Evolutionary conservation across 176 grass and related monocot genomes (phyloP).

Genomic region (Oryza meridionalis): DNA sequence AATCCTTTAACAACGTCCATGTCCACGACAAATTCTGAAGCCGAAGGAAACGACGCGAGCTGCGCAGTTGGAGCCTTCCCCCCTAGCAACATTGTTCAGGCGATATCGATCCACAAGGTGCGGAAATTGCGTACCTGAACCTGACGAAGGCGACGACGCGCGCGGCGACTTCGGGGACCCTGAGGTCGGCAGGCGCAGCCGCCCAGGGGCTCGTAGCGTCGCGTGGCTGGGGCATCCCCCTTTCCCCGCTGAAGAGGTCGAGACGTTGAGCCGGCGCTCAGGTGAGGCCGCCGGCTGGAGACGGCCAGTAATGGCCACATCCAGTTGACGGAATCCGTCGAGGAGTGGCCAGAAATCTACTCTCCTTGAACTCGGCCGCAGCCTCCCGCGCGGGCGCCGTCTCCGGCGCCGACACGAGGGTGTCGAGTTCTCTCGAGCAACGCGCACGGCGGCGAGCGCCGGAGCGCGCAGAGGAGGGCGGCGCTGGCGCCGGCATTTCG

Average conservation of each 20-base stretch:
- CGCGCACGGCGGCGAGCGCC: neutral
- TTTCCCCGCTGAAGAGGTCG: neutral
- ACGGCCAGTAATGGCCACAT: neutral
- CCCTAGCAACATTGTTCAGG: neutral
- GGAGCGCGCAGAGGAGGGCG: neutral
- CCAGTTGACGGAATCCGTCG: neutral
- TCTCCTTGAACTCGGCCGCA: neutral
- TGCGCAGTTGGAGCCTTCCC: neutral
- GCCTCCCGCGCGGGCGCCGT: neutral
- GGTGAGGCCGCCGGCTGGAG: neutral
- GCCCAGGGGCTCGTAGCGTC: neutral
- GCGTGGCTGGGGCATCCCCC: neutral
- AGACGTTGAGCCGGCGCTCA: neutral
- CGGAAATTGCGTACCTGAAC: neutral
- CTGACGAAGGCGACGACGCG: neutral
- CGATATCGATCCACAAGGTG: neutral
- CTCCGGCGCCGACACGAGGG: neutral
- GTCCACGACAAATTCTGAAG: neutral
- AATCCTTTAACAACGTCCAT: neutral
- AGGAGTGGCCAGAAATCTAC: neutral
- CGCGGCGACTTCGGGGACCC: conserved; percentile 5
- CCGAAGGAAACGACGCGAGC: neutral
- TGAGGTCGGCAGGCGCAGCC: neutral
- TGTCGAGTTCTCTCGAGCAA: neutral
- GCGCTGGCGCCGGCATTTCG: neutral